These are phyloP conservation scores for Thermoascus crustaceus DNA, from an alignment of 2,329 filamentous ascomycete genomes.

Conservation along the genomic window DNA sequence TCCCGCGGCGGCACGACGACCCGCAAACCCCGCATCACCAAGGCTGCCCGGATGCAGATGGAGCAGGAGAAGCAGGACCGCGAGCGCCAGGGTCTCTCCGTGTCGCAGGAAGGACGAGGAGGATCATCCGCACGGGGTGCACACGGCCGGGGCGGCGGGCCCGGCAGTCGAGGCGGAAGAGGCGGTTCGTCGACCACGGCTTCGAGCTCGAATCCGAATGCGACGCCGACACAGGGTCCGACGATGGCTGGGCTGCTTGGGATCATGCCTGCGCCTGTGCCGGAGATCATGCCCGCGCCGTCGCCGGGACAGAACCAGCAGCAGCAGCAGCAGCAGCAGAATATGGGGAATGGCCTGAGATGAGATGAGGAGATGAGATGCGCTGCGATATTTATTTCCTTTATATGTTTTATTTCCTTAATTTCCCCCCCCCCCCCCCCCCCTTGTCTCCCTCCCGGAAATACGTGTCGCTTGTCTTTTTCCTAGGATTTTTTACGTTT, in stretches of 20 bases:
- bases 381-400: too few relatives aligned
- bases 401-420: neutral
- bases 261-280: conserved; percentile 18
- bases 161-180: conserved; percentile 7
- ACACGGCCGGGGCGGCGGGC: conserved; percentile 9
- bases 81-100: conserved; percentile 7
- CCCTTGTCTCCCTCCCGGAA: too few relatives aligned
- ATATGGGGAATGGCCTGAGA: neutral
- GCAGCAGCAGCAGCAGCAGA: neutral
- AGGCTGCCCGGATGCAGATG: conserved; percentile 71
- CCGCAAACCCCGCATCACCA: conserved; percentile 77
- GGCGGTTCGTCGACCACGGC: neutral
- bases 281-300: conserved; percentile 14
- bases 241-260: conserved; percentile 17
- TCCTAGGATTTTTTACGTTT: too few relatives aligned
- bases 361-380: too few relatives aligned
- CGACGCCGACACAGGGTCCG: neutral
- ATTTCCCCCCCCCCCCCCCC: too few relatives aligned
- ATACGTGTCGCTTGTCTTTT: too few relatives aligned
- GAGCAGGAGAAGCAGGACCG: conserved; percentile 71
- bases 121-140: conserved; percentile 6
- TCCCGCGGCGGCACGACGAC: conserved; percentile 65
- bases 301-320: neutral
- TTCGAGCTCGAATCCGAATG: neutral
- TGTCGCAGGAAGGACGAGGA: conserved; percentile 21